Base-by-base conservation (phyloP, 2,329 filamentous ascomycete species). In the Alternaria arbusti region DNA sequence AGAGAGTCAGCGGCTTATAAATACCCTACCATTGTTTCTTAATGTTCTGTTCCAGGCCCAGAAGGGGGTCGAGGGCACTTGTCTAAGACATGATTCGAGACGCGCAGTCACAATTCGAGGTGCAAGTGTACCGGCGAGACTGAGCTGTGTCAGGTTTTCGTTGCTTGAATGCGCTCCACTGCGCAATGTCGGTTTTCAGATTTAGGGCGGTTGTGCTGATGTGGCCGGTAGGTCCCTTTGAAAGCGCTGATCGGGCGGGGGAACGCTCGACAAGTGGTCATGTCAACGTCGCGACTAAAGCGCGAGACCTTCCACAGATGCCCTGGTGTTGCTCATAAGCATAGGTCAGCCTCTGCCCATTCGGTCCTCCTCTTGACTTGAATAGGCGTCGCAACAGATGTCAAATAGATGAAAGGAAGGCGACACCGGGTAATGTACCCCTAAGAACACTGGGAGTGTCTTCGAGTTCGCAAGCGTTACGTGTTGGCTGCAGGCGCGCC, bases 331-430 rank as follows among this genome's bases (percentile, higher is more conserved):
- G 40, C 15, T 30, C 17, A 32, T n/a, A 30, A 10, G 17, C 26
- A 46, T 13, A 32, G 32, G 15, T 49, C 17, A 46, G 26, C 15
- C 22, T 46, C 4, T 17, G 17, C 44, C 30, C 10, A 26, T 32
- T 15, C 5, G 13, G 9, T 47, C 60, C 60, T 45, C 59, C 63
- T 65, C 63, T 65, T 57, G 13, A 28, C 52, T 15, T 26, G 12
- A 9, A 10, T 6, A 23, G 17, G 44, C 11, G 15, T 12, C 4
- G 22, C 49, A 28, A 26, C 12, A 12, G n/a, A 40, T n/a, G 47
- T 13, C 9, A 28, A 17, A 8, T 15, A n/a, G 12, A n/a, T 40
- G 11, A 10, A 20, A 17, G 9, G 5, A n/a, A 6, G 20, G 25
- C 15, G n/a, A 22, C 3, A 30, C 10, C 11, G 1, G 30, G n/a